phyloP scores from a whole-genome alignment of 108 stramenopile genomes.

The Aurantiochytrium sp. region DNA sequence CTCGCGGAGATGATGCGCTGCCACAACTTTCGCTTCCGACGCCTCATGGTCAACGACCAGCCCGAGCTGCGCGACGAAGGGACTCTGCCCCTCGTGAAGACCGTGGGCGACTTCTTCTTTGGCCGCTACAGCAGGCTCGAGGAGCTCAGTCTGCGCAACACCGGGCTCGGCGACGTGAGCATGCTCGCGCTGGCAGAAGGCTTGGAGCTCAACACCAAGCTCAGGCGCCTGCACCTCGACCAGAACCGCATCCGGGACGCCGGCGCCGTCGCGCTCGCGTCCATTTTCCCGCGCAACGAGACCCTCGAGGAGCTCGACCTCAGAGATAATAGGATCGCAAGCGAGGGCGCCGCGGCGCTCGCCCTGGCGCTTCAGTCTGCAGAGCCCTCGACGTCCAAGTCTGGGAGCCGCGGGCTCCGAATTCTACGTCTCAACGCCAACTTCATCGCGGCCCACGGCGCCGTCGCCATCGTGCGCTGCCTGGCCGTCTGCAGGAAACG shows the following conservation, averaged over 20 bases:
- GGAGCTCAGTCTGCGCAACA: constrained; percentile 21
- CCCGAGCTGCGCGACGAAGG: not conserved
- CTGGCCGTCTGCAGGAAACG: not conserved
- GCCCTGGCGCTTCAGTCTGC: not conserved
- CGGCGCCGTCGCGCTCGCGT: not conserved
- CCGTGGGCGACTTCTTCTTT: constrained; percentile 23
- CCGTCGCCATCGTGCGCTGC: not conserved
- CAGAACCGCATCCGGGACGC: not conserved
- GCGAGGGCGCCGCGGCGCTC: not conserved
- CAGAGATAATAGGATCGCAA: not conserved
- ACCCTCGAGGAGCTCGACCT: not conserved
- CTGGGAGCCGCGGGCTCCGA: not conserved
- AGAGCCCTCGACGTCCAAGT: not conserved
- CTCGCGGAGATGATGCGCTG: constrained; percentile 8
- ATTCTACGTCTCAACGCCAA: not conserved
- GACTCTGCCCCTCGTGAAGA: not conserved
- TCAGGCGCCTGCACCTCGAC: not conserved
- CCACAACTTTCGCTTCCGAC: not conserved
- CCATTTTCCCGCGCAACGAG: not conserved
- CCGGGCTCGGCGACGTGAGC: not conserved
- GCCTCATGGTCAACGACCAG: not conserved
- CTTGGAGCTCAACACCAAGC: not conserved
- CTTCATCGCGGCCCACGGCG: not conserved
- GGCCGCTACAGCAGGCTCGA: not conserved
- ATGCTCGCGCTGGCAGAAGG: not conserved